phyloP scores from a whole-genome alignment of 768 basidiomycete species.

The Floccularia luteovirens region DNA sequence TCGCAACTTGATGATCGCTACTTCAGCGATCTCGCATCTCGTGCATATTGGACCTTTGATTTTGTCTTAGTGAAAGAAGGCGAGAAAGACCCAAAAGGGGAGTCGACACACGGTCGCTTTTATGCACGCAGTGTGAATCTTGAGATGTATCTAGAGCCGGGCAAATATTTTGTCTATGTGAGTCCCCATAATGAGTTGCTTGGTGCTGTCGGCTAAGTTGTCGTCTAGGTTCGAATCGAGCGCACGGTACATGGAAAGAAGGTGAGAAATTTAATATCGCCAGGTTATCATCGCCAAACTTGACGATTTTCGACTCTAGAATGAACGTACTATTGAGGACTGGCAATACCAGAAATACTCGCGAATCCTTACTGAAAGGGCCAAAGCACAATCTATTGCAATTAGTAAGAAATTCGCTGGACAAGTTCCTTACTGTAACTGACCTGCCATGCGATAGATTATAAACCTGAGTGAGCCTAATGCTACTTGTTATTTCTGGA shows the following conservation, averaged over 20 bases:
- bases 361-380: constrained; percentile 31
- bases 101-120: constrained; percentile 26
- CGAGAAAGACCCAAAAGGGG: constrained; percentile 25
- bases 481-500: neutral
- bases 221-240: constrained; percentile 26
- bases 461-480: constrained; percentile 22
- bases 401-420: constrained; percentile 22
- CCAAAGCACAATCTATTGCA: constrained; percentile 38
- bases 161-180: constrained; percentile 38
- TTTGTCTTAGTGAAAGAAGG: constrained; percentile 44
- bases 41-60: constrained; percentile 38
- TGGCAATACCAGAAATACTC: constrained; percentile 31
- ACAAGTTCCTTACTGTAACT: neutral
- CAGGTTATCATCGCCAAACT: neutral
- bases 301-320: constrained; percentile 8
- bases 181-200: constrained; percentile 4
- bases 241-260: constrained; percentile 13
- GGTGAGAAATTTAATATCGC: constrained; percentile 5
- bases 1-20: constrained; percentile 44
- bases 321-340: constrained; percentile 16
- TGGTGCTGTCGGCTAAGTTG: neutral
- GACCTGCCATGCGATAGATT: constrained; percentile 15
- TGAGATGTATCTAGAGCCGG: constrained; percentile 31
- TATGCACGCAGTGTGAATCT: constrained; percentile 32
- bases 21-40: constrained; percentile 38